Evolutionary conservation across 148 eudicot genomes (phyloP).

Genomic region (Simmondsia chinensis): DNA sequence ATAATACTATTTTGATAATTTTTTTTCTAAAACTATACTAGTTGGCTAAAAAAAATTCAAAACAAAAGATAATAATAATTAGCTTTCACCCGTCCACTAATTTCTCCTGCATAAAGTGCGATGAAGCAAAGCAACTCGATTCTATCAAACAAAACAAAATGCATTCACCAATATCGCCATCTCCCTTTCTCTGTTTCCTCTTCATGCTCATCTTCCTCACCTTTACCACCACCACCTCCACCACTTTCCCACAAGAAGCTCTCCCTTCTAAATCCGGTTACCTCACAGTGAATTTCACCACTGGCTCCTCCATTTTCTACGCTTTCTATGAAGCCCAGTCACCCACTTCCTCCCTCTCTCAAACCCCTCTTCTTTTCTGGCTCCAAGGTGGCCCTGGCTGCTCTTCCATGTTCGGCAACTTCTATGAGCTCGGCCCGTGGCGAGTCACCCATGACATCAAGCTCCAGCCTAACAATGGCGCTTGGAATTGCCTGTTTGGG

Average conservation of each 20-base stretch:
- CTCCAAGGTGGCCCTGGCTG: slow-evolving; percentile 73
- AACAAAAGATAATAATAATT: too few species aligned
- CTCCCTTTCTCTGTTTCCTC: slow-evolving; percentile 7
- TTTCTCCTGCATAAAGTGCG: too few species aligned
- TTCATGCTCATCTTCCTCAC: slow-evolving; percentile 11
- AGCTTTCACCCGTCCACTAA: too few species aligned
- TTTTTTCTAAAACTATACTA: too few species aligned
- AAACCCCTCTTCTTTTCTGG: slow-evolving; percentile 58
- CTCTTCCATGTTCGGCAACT: slow-evolving; percentile 58
- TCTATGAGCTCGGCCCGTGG: slow-evolving; percentile 55
- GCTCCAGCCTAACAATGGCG: slow-evolving; percentile 27
- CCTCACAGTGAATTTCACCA: slow-evolving; percentile 32
- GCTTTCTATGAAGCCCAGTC: slow-evolving; percentile 57
- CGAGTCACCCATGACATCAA: slow-evolving; percentile 13
- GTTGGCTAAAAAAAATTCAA: too few species aligned
- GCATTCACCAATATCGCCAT: not conserved
- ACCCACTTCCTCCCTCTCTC: slow-evolving; percentile 17
- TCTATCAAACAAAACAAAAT: too few species aligned
- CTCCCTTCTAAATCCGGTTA: slow-evolving; percentile 56
- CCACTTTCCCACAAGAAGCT: slow-evolving; percentile 31
- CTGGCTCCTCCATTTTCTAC: slow-evolving; percentile 52
- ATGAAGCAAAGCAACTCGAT: too few species aligned
- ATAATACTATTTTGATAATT: too few species aligned
- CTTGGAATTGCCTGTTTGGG: slow-evolving; percentile 50
- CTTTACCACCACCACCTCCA: slow-evolving; percentile 3